Conservation (phyloP, 2,329 filamentous ascomycete genomes). For the Aspergillus cejpii region DNA sequence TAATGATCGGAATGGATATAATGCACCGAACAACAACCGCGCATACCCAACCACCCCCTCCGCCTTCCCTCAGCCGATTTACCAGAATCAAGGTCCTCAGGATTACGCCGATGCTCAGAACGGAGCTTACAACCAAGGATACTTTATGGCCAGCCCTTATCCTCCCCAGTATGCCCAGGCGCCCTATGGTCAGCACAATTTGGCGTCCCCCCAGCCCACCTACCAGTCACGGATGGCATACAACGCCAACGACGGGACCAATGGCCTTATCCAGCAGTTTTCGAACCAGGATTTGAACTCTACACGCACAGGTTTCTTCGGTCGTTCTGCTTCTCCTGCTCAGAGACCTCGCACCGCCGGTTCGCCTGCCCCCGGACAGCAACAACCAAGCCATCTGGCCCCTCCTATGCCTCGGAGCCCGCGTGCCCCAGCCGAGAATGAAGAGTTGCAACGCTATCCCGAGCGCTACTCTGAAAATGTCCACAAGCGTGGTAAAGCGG, state of each 20-base stretch:
- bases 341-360: conserved; percentile 78
- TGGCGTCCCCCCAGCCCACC: conserved; percentile 51
- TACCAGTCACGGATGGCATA: conserved; percentile 49
- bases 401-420: conserved; percentile 58
- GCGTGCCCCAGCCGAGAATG: conserved; percentile 52
- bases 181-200: conserved; percentile 48
- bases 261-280: conserved; percentile 89
- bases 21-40: conserved; percentile 53
- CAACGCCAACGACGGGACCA: conserved; percentile 71
- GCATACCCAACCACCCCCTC: conserved; percentile 84
- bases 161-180: conserved; percentile 46
- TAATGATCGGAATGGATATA: conserved; percentile 55
- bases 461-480: conserved; percentile 86
- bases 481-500: conserved; percentile 62
- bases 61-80: conserved; percentile 89
- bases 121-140: conserved; percentile 43
- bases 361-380: conserved; percentile 47
- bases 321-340: conserved; percentile 60
- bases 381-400: conserved; percentile 61
- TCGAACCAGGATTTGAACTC: conserved; percentile 88
- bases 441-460: conserved; percentile 70
- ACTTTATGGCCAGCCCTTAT: conserved; percentile 60
- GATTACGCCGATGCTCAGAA: conserved; percentile 52
- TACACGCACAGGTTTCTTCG: conserved; percentile 63
- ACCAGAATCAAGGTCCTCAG: conserved; percentile 53